A percentile compares a stretch with the other conserved stretches of the same genome.
Evolutionary conservation across 176 grass and related monocot species (phyloP).

Genomic region (Zea luxurians): DNA sequence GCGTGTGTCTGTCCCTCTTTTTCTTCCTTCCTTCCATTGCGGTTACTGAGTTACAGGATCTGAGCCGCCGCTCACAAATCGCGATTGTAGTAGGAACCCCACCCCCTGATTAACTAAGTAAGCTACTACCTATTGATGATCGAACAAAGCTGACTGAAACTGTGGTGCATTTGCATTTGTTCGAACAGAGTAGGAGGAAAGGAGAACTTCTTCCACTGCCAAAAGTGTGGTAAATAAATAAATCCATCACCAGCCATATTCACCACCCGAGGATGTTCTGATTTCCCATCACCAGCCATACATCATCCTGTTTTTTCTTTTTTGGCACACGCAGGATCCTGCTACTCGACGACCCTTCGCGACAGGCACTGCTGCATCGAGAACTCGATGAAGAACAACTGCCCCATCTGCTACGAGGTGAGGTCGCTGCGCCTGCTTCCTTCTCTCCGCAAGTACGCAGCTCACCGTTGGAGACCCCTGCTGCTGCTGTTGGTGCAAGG

Average conservation of each 20-base stretch:
- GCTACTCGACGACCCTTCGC: constrained; percentile 63
- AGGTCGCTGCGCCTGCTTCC: neutral
- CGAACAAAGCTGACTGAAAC: constrained; percentile 14
- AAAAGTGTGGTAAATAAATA: constrained; percentile 50
- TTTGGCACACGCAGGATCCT: constrained; percentile 51
- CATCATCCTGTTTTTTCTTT: too few species aligned
- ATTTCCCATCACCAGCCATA: too few species aligned
- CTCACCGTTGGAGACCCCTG: neutral
- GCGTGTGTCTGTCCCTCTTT: too few species aligned
- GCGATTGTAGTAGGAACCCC: too few species aligned
- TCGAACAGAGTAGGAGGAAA: constrained; percentile 72
- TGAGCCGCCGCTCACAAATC: too few species aligned
- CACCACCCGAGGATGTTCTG: too few species aligned
- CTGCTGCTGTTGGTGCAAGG: constrained; percentile 9
- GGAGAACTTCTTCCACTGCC: constrained; percentile 84
- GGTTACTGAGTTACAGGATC: too few species aligned
- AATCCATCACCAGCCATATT: too few species aligned
- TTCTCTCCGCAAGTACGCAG: too few species aligned
- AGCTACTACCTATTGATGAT: too few species aligned
- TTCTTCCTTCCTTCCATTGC: too few species aligned
- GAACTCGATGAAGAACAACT: constrained; percentile 86
- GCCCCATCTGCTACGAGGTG: constrained; percentile 94
- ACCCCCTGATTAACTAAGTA: too few species aligned
- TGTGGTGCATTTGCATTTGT: neutral
- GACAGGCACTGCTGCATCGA: constrained; percentile 82